Evolutionary conservation across 202 grass and related monocot genomes (phyloP).

Genomic region (Brachypodium distachyon): DNA sequence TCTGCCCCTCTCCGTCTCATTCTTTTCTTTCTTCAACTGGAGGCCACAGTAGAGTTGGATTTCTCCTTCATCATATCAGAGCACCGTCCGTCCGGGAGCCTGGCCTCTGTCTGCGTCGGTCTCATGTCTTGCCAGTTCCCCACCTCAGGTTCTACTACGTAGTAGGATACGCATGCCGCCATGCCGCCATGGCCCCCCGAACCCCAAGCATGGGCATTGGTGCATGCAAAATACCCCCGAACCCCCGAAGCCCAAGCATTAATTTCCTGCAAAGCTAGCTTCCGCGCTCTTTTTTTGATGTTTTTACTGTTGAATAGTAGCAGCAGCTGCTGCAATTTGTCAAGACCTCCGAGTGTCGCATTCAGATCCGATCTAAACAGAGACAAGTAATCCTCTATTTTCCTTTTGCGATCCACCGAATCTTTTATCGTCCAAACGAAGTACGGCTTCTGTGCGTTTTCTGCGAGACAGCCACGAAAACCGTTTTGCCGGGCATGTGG

Average conservation of each 20-base stretch:
- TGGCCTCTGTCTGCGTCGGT: not conserved
- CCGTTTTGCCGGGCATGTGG: not conserved
- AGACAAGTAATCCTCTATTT: not conserved
- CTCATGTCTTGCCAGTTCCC: not conserved
- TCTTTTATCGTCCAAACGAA: too few relatives aligned
- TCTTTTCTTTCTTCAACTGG: not conserved
- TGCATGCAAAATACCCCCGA: too few relatives aligned
- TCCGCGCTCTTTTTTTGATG: too few relatives aligned
- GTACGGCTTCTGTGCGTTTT: not conserved
- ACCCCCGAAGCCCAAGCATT: too few relatives aligned
- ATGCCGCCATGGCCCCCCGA: not conserved
- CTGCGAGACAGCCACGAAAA: not conserved
- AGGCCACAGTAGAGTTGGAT: not conserved
- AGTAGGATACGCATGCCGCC: not conserved
- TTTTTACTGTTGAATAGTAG: too few relatives aligned
- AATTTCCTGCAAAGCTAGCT: too few relatives aligned
- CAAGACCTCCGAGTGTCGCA: not conserved
- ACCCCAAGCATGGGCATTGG: constrained; percentile 2
- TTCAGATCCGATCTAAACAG: not conserved
- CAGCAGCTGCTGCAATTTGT: too few relatives aligned
- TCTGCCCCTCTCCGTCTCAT: not conserved
- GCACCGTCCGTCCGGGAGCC: too few relatives aligned
- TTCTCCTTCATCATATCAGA: too few relatives aligned
- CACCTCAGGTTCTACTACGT: not conserved
- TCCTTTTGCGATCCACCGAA: not conserved